Base-by-base conservation (phyloP, 805 yeast species). In the Isabelozyma gotoi region DNA sequence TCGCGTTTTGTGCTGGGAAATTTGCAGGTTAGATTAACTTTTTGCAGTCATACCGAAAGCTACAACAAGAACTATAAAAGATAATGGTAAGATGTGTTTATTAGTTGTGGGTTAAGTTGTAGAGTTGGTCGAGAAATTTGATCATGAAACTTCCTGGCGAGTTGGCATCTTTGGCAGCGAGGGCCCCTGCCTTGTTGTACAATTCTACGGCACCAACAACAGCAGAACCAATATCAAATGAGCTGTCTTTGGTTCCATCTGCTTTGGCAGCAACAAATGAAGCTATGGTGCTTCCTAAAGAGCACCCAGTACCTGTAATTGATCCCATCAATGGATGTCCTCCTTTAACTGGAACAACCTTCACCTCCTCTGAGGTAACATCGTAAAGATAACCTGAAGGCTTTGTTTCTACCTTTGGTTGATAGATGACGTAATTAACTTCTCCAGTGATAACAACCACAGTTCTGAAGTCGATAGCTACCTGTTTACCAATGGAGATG, bases 301-400 rank as follows among this genome's bases (percentile, higher is more conserved):
- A 78, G 49, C 96, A 89, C 0, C 96, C 96, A 2, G 90, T 71
- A 0, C 95, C 96, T 0, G 96, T 88, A 4, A 88, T 77, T 8
- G 67, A 59, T 0, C 84, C 83, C 85, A 88, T 82, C 14, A 81
- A 51, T 16, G 63, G 63, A 50, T 79, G 74, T 1, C 94, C 89
- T 5, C 91, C 92, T 7, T 53, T 44, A 4, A 82, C 56, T 2
- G 56, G 51, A 2, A 55, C 56, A 2, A 62, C 60, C 19, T 61
- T 57, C n/a, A 67, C 68, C 49, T 7, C 52, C 38, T 4, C 50
- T 38, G 7, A 44, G 42, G 36, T 18, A n/a, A 48, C 52, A 3
- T 42, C 21, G 29, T 24, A 24, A 7, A 10, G 6, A 24, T 24
- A 10, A 10, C 10, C 10, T 24, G 29, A 10, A 24, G 29, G n/a